Base-by-base conservation (phyloP, 2,329 filamentous ascomycete species). In the Ophiostoma angusticollis region DNA sequence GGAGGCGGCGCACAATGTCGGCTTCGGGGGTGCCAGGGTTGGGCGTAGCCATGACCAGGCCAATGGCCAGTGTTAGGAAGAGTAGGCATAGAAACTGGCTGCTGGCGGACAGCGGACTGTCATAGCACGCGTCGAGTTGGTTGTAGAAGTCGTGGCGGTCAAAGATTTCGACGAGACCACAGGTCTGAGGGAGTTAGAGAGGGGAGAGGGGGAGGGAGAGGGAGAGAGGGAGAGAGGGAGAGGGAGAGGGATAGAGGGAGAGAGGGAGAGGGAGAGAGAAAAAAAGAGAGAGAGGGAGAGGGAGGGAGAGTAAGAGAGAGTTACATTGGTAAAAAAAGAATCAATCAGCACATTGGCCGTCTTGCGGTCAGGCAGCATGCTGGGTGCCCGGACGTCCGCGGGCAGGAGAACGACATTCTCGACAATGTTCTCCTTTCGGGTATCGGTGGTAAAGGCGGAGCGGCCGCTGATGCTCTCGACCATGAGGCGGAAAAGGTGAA, bases 61-160 rank as follows among this genome's bases (percentile, higher is more conserved):
- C 78, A 36, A 79, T 72, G 2, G 78, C 72, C 33, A 81, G 68
- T 0, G 74, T 68, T 6, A 81, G 59, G 47, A 76, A 73, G 13
- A 82, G 52, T 8, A 76, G 58, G 49, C 76, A 80, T 7, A 78
- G 57, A 47, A 68, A 68, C 0, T 67, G 62, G 6, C 65, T 61
- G 14, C 67, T 61, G 1, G 65, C 60, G 6, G 57, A 58, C 0
- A 73, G 58, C 1, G 72, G 70, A 44, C 72, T 65, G 7, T 58
- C 55, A 46, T 78, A 78, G 51, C 67, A 77, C 25, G 57, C 55
- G 1, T 72, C 64, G 2, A 79, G 50, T 1, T 58, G 59, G 24
- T 59, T 54, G 18, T 68, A 53, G 44, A 80, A 77, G 0, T 51
- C 49, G 14, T 58, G 55, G 22, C 61, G 63, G 45, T 77, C 65